Evolutionary conservation across 2,329 filamentous ascomycete species (phyloP).

Genomic region (Fusarium poae): DNA sequence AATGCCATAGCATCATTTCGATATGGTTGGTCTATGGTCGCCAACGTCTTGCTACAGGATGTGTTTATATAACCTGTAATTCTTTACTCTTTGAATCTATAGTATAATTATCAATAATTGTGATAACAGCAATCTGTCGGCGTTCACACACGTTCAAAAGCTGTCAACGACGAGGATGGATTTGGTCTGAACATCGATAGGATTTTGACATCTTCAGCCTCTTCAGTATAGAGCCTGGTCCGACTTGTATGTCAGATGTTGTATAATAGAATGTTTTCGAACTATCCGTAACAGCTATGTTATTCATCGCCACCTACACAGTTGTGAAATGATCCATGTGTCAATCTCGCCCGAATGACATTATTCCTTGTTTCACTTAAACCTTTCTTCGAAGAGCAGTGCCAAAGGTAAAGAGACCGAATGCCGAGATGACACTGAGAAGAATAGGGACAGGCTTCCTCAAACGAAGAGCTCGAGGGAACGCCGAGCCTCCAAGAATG

Average conservation of each 20-base stretch:
- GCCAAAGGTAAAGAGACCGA: constrained; percentile 85
- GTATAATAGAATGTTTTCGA: background rate
- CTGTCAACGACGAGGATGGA: background rate
- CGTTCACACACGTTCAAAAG: too few species aligned
- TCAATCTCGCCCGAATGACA: background rate
- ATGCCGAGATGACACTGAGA: constrained; percentile 81
- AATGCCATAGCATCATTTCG: background rate
- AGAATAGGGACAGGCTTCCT: constrained; percentile 87
- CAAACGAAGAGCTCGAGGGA: constrained; percentile 86
- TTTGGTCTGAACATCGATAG: background rate
- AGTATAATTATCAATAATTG: too few species aligned
- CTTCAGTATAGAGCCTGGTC: background rate
- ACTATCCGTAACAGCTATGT: background rate
- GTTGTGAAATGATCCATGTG: background rate
- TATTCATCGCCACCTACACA: background rate
- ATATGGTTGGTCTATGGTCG: too few species aligned
- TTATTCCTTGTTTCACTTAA: background rate
- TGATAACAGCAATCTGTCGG: too few species aligned
- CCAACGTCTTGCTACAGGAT: too few species aligned
- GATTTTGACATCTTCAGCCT: background rate
- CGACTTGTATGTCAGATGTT: background rate
- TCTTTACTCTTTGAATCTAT: too few species aligned
- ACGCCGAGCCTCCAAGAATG: constrained; percentile 84
- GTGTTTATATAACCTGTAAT: too few species aligned
- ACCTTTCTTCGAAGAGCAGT: constrained; percentile 68